phyloP scores from a whole-genome alignment of 2,329 filamentous ascomycete species.

The Diplodia intermedia region DNA sequence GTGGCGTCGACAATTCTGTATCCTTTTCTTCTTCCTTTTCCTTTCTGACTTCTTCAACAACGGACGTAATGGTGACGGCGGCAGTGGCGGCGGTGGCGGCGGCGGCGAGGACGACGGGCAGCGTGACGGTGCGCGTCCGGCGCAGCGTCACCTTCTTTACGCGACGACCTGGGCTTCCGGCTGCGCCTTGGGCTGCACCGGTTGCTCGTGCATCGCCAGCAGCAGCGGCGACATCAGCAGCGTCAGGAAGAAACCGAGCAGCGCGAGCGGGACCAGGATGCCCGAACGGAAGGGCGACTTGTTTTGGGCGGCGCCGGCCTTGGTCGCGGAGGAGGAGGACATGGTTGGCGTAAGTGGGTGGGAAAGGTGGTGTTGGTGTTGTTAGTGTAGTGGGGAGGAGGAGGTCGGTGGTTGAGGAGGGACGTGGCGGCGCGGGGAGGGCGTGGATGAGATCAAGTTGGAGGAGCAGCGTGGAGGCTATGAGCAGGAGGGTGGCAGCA shows the following conservation, averaged over 20 bases:
- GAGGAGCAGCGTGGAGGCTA: conserved; percentile 11
- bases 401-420: not conserved
- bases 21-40: not conserved
- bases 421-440: not conserved
- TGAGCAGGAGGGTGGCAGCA: conserved; percentile 1
- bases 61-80: not conserved
- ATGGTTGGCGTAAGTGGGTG: conserved; percentile 19
- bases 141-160: conserved; percentile 1
- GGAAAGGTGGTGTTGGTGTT: not conserved
- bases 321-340: not conserved
- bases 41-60: not conserved
- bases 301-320: conserved; percentile 1
- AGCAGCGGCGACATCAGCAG: conserved; percentile 30
- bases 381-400: too few relatives aligned
- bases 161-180: conserved; percentile 18
- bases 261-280: conserved; percentile 25
- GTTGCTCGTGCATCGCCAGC: conserved; percentile 31
- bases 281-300: conserved; percentile 27
- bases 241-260: conserved; percentile 26
- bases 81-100: not conserved
- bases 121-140: conserved; percentile 18
- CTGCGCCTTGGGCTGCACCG: conserved; percentile 19
- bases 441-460: not conserved
- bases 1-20: not conserved
- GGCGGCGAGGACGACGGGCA: conserved; percentile 3